Percentiles rank a stretch among this genome's conserved stretches.
These are phyloP conservation scores for Staphylotrichum tortipilum DNA, from an alignment of 495 filamentous ascomycete species.

Conservation along the genomic window DNA sequence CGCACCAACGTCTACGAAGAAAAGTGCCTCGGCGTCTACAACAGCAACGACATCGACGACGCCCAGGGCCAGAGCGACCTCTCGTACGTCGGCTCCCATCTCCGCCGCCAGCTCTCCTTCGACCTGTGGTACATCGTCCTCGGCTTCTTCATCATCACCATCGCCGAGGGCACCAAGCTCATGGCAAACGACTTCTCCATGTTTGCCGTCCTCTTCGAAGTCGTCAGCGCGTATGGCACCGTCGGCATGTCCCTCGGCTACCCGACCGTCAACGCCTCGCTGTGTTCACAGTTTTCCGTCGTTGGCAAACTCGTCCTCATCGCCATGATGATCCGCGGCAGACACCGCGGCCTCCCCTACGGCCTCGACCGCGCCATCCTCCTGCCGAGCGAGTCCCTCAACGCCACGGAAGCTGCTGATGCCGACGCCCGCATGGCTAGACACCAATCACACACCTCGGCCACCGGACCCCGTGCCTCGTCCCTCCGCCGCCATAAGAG, in stretches of 20 bases:
- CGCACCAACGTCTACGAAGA: conserved; percentile 97
- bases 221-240: conserved; percentile 88
- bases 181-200: conserved; percentile 63
- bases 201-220: conserved; percentile 80
- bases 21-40: conserved; percentile 77
- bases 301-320: conserved; percentile 88
- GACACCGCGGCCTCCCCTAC: conserved; percentile 88
- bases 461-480: conserved; percentile 12
- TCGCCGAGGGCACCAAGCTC: conserved; percentile 60
- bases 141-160: conserved; percentile 78
- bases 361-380: conserved; percentile 85
- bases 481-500: conserved; percentile 18
- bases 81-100: conserved; percentile 78
- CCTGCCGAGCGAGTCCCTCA: conserved; percentile 68
- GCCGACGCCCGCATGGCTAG: conserved; percentile 47
- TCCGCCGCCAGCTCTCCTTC: conserved; percentile 83
- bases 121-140: conserved; percentile 93
- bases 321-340: conserved; percentile 85
- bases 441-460: conserved; percentile 45
- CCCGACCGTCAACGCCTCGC: conserved; percentile 60
- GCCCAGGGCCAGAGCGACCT: conserved; percentile 45
- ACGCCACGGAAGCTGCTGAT: conserved; percentile 58
- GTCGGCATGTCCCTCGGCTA: conserved; percentile 87
- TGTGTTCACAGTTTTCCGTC: conserved; percentile 67
- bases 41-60: conserved; percentile 37